phyloP scores from a whole-genome alignment of 129 eudicot genomes.

The Escallonia rubra region DNA sequence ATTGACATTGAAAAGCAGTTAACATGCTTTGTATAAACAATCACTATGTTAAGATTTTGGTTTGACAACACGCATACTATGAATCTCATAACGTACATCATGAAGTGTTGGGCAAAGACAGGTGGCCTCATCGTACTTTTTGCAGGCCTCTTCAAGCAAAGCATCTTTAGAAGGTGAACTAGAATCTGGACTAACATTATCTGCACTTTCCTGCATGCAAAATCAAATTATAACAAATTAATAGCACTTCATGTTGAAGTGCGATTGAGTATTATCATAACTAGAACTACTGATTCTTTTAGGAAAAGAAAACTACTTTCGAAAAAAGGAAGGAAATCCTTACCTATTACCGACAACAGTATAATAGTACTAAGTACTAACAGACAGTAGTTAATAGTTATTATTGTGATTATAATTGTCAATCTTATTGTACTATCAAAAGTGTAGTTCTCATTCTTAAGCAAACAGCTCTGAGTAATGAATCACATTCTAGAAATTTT shows the following conservation, averaged over 20 bases:
- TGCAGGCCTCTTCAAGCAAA: slow-evolving; percentile 92
- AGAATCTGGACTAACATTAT: slow-evolving; percentile 66
- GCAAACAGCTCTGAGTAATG: background rate
- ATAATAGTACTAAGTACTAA: too few species aligned
- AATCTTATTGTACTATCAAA: too few species aligned
- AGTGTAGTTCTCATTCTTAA: too few species aligned
- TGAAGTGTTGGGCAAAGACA: slow-evolving; percentile 82
- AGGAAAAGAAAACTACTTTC: too few species aligned
- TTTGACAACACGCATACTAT: slow-evolving; percentile 1
- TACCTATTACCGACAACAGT: too few species aligned
- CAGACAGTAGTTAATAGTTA: too few species aligned
- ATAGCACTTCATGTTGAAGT: background rate
- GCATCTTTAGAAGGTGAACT: slow-evolving; percentile 83
- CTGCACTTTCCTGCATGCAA: slow-evolving; percentile 87
- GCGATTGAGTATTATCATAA: background rate
- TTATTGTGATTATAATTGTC: too few species aligned
- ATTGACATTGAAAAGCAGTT: too few species aligned
- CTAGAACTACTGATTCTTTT: background rate
- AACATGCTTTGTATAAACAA: background rate
- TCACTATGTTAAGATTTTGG: slow-evolving; percentile 2
- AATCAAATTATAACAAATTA: background rate
- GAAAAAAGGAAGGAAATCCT: too few species aligned
- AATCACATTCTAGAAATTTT: too few species aligned
- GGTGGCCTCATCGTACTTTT: slow-evolving; percentile 87
- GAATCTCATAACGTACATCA: slow-evolving; percentile 47